Base-by-base conservation (phyloP, 1,139 yeast genomes). In the Blastobotrys malaysiensis region DNA sequence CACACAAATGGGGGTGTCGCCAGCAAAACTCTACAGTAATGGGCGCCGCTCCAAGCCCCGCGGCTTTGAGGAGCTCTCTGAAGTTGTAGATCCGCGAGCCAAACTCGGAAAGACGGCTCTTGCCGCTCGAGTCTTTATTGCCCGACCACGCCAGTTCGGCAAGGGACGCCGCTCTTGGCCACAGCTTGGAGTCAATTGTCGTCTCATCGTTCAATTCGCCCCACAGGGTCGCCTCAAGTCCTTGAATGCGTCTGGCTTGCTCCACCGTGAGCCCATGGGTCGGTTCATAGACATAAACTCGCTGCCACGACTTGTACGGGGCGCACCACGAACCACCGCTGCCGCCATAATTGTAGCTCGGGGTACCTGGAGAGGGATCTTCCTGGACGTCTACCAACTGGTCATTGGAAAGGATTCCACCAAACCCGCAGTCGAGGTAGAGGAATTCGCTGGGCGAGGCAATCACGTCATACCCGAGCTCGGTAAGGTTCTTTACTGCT, bases 71-170 rank as follows among this genome's bases (percentile, higher is more conserved):
- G 59, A 72, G 74, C 58, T 77, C 80, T 59, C 81, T 65, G 57
- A 70, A 77, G 58, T 75, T 75, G 55, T 73, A 66, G 39, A 77
- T 72, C 58, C 81, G 66, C 52, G 67, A 73, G 7, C 77, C 69
- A 57, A 75, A 64, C n/a, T 63, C 64, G 24, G 65, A 62, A 2
- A 74, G 67, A 54, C 78, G 64, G 50, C 66, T 61, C 43, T 61
- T 51, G 3, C 77, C 78, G 13, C 50, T 39, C 1, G 57, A 57
- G 55, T 72, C 69, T 52, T 66, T 65, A 59, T 76, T 75, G 2
- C 81, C 80, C 54, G 77, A 72, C 81, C 81, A 78, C 3, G 72
- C 64, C 1, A 67, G 63, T 63, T 77, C 82, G 1, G 78, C 80
- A 31, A 77, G 67, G 1, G 81, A 78, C 5, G 79, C 79, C 6